Conservation (phyloP, 169 alveolate species). For the Besnoitia besnoiti region DNA sequence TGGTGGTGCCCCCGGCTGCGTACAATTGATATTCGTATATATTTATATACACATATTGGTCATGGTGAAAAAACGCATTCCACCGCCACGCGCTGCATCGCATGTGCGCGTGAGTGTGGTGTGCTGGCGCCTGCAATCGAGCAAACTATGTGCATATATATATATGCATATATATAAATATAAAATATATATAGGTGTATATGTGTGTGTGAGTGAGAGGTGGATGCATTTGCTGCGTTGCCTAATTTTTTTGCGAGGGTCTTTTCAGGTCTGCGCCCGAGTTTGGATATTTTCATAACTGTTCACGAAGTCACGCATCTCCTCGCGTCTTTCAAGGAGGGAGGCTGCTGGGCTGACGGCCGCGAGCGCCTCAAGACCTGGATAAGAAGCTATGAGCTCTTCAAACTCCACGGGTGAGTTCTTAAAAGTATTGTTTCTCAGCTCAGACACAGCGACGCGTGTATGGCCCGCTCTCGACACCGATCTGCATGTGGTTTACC, state of each 20-base stretch:
- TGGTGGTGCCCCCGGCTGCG: too few relatives aligned
- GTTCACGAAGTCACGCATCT: slow-evolving; percentile 37
- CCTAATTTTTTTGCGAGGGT: background rate
- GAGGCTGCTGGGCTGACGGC: slow-evolving; percentile 39
- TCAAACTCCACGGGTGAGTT: background rate
- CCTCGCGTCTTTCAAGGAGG: background rate
- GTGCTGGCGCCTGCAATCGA: background rate
- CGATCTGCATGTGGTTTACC: too few relatives aligned
- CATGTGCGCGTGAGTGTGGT: background rate
- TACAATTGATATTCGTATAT: too few relatives aligned
- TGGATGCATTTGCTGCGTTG: background rate
- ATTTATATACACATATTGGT: too few relatives aligned
- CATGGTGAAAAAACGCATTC: too few relatives aligned
- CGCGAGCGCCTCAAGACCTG: slow-evolving; percentile 17
- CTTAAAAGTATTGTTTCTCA: too few relatives aligned
- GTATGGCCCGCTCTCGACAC: too few relatives aligned
- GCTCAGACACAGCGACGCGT: too few relatives aligned
- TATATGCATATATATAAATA: background rate
- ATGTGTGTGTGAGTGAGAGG: background rate
- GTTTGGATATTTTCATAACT: background rate
- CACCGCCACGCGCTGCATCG: too few relatives aligned
- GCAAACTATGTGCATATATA: background rate
- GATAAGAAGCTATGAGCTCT: background rate
- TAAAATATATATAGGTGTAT: too few relatives aligned
- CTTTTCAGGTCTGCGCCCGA: slow-evolving; percentile 1